A percentile compares a stretch with the other conserved stretches of the same genome.
Conservation (phyloP, 768 basidiomycete species). For the Boletus subcaerulescens region DNA sequence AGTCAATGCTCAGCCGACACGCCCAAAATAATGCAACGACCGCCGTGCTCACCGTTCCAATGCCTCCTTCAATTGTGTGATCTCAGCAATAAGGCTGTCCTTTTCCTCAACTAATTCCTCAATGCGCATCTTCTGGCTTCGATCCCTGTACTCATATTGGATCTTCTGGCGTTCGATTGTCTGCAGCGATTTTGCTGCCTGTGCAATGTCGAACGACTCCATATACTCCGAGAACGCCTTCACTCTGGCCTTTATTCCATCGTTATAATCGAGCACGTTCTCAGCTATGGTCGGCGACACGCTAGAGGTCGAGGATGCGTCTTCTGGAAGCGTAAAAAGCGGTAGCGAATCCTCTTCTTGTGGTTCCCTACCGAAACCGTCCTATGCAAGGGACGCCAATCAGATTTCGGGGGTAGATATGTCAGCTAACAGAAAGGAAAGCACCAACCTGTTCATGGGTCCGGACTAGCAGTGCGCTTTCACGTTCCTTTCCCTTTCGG, state of each 20-base stretch:
- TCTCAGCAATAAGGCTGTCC: constrained; percentile 12
- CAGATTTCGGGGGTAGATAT: not conserved
- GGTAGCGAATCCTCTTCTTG: constrained; percentile 20
- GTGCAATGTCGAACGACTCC: constrained; percentile 25
- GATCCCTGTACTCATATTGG: constrained; percentile 23
- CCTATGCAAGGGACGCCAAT: not conserved
- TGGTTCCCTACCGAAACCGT: not conserved
- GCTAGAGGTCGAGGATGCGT: constrained; percentile 8
- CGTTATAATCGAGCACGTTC: constrained; percentile 25
- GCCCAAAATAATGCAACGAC: not conserved
- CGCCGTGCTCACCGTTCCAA: constrained; percentile 14
- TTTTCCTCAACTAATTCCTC: constrained; percentile 18
- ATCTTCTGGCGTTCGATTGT: constrained; percentile 22
- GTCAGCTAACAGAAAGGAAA: not conserved
- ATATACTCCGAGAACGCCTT: constrained; percentile 25
- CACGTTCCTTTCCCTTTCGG: constrained; percentile 30
- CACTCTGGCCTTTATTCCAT: constrained; percentile 21
- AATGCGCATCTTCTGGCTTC: constrained; percentile 22
- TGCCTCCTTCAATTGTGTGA: constrained; percentile 13
- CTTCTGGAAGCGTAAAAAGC: constrained; percentile 15
- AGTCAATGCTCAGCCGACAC: not conserved
- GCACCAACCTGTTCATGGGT: constrained; percentile 15
- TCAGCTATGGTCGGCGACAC: constrained; percentile 26
- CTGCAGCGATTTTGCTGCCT: constrained; percentile 15
- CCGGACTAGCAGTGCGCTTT: not conserved